phyloP scores from a whole-genome alignment of 2,329 filamentous ascomycete species.

The Grosmannia penicillata region DNA sequence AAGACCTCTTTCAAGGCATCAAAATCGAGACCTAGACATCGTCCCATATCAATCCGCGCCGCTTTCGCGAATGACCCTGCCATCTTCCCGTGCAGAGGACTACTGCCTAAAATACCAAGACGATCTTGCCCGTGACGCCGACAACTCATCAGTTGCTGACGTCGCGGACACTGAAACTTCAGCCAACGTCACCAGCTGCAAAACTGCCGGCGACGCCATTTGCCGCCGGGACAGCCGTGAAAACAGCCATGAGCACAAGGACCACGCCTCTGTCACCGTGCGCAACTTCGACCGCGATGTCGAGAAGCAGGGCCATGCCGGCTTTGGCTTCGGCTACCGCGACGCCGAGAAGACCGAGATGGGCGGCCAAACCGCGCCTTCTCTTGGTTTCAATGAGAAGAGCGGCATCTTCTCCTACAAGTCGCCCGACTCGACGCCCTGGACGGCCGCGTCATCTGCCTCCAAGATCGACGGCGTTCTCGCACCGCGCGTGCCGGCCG shows the following conservation, averaged over 20 bases:
- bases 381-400: no score
- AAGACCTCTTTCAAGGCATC: not conserved
- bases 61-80: conserved; percentile 16
- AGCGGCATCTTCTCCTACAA: no score
- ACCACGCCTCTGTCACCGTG: not conserved
- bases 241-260: not conserved
- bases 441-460: not conserved
- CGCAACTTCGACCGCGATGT: not conserved
- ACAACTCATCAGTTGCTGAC: not conserved
- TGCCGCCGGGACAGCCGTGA: not conserved
- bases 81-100: conserved; percentile 21
- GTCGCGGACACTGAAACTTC: not conserved
- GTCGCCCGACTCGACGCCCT: not conserved
- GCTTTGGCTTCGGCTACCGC: not conserved
- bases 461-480: not conserved
- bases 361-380: no score
- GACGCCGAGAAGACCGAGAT: no score
- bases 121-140: not conserved
- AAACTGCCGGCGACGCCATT: not conserved
- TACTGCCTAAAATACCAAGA: conserved; percentile 23
- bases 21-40: not conserved
- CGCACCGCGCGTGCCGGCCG: conserved; percentile 1
- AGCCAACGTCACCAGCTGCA: not conserved
- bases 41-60: not conserved
- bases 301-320: not conserved